phyloP scores from a whole-genome alignment of 2,329 filamentous ascomycete species.

The Bipolaris oryzae region DNA sequence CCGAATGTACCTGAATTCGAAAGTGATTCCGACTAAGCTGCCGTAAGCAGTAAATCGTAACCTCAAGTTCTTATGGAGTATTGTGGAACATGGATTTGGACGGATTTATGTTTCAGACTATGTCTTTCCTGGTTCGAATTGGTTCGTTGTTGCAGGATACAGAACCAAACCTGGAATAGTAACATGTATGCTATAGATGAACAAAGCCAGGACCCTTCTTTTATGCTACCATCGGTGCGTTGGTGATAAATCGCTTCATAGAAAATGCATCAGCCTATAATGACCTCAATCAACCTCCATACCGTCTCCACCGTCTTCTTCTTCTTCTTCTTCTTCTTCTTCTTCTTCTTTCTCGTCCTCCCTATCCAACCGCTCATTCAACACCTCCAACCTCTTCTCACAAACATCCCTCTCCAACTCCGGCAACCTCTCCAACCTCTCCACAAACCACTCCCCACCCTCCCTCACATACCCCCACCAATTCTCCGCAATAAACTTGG shows the following conservation, averaged over 20 bases:
- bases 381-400: neutral
- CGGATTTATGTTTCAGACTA: neutral
- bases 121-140: neutral
- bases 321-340: neutral
- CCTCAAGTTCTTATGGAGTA: neutral
- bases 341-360: neutral
- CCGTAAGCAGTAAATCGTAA: neutral
- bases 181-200: neutral
- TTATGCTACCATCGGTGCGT: neutral
- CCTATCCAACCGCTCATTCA: neutral
- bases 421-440: slow-evolving; percentile 18
- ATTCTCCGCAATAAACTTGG: slow-evolving; percentile 27
- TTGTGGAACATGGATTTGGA: neutral
- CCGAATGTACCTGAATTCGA: slow-evolving; percentile 54
- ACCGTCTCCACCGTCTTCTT: neutral
- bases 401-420: slow-evolving; percentile 27
- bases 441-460: slow-evolving; percentile 12
- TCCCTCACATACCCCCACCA: slow-evolving; percentile 22
- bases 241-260: neutral
- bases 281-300: neutral
- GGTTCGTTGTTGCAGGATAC: neutral
- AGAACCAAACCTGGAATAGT: neutral
- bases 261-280: no score
- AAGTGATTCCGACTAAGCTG: slow-evolving; percentile 51
- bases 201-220: neutral